These are phyloP conservation scores for Wickerhamiella qilinensis DNA, from an alignment of 805 yeast species.

Conservation along the genomic window DNA sequence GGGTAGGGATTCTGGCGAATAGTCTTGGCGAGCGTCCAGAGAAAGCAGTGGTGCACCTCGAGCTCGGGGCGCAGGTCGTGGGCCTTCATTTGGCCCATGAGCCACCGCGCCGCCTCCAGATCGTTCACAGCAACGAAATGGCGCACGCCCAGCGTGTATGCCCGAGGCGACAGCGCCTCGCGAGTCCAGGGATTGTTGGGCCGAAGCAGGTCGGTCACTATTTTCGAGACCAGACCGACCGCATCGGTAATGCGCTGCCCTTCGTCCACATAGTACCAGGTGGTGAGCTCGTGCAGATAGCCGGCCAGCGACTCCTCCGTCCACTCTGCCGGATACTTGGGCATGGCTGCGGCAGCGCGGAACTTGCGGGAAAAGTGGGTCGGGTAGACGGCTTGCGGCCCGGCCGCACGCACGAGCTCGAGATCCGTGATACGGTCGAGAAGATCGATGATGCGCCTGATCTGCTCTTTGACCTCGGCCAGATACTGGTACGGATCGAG, in stretches of 20 bases:
- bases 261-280: conserved; percentile 1
- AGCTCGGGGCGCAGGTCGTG: conserved; percentile 2
- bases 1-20: conserved; percentile 7
- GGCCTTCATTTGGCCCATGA: conserved; percentile 4
- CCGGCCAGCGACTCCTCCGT: neutral
- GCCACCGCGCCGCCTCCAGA: conserved; percentile 6
- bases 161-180: conserved; percentile 1
- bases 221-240: conserved; percentile 1
- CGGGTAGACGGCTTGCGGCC: neutral
- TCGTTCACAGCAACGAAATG: conserved; percentile 6
- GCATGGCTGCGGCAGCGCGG: neutral
- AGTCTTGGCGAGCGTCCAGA: conserved; percentile 6
- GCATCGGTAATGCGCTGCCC: neutral
- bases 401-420: neutral
- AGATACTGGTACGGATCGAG: too few relatives aligned
- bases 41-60: conserved; percentile 7
- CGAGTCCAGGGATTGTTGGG: conserved; percentile 1
- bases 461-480: neutral
- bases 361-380: neutral
- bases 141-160: conserved; percentile 9
- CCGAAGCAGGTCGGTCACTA: conserved; percentile 3
- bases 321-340: neutral
- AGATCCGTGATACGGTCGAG: neutral
- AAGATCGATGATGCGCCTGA: neutral
- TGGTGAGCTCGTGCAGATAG: conserved; percentile 1